phyloP scores from a whole-genome alignment of 1,139 yeast genomes.

The Chernovozyma aurita region DNA sequence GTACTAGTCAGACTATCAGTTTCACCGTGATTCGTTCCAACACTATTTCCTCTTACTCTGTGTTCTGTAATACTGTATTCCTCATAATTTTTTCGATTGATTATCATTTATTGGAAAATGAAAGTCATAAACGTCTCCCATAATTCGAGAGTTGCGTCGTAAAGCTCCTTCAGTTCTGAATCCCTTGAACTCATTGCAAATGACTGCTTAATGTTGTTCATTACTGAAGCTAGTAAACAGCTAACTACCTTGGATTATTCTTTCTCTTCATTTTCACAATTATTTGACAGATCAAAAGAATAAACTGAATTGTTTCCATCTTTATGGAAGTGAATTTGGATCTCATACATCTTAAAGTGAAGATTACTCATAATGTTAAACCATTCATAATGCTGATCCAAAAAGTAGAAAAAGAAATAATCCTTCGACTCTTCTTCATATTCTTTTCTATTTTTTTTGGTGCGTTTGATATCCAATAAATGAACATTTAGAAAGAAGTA shows the following conservation, averaged over 20 bases:
- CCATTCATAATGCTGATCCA: constrained; percentile 22
- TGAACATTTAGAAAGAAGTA: constrained; percentile 23
- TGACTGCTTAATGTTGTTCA: not conserved
- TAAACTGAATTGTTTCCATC: not conserved
- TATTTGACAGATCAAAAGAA: not conserved
- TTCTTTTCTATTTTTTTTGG: not conserved
- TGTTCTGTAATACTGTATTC: not conserved
- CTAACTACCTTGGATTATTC: not conserved
- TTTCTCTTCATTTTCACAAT: not conserved
- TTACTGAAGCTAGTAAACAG: not conserved
- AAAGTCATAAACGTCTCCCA: constrained; percentile 19
- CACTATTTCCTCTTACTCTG: too few species aligned
- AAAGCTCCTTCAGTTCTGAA: not conserved
- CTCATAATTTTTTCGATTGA: constrained; percentile 3
- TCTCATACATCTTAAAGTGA: constrained; percentile 15
- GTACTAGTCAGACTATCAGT: too few species aligned
- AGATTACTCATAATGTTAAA: constrained; percentile 20
- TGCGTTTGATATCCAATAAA: constrained; percentile 11
- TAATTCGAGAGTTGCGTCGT: constrained; percentile 7
- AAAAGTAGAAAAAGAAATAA: constrained; percentile 19
- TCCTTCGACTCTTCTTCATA: not conserved
- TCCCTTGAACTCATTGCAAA: not conserved
- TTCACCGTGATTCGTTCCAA: too few species aligned
- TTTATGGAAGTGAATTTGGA: constrained; percentile 6
- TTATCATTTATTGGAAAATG: constrained; percentile 12